A percentile compares a stretch with the other conserved stretches of the same genome.
phyloP scores from a whole-genome alignment of 805 yeast species.

The Schwanniomyces sp. region DNA sequence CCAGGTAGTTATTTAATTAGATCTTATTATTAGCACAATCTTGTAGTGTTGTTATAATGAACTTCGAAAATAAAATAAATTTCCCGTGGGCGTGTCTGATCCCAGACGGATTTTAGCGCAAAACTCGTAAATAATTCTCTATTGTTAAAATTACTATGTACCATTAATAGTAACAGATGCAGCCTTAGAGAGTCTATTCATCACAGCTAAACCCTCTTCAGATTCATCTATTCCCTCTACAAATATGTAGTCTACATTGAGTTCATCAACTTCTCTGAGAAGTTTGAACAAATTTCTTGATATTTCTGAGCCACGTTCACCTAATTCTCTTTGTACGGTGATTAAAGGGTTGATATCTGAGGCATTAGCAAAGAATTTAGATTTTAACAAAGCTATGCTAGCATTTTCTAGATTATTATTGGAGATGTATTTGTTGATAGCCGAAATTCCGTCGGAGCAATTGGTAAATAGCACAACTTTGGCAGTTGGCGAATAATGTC shows the following conservation, averaged over 20 bases:
- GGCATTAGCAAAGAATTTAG: slow-evolving; percentile 32
- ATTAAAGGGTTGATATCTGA: slow-evolving; percentile 13
- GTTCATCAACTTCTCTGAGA: slow-evolving; percentile 74
- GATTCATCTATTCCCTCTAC: slow-evolving; percentile 80
- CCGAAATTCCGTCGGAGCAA: slow-evolving; percentile 42
- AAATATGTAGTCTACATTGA: slow-evolving; percentile 66
- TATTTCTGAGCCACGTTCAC: slow-evolving; percentile 54
- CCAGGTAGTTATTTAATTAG: background rate
- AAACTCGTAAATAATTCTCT: background rate
- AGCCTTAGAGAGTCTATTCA: slow-evolving; percentile 88
- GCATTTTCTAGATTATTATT: slow-evolving; percentile 12
- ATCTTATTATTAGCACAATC: background rate
- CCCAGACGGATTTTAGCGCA: background rate
- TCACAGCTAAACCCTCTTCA: slow-evolving; percentile 88
- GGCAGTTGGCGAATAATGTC: slow-evolving; percentile 91
- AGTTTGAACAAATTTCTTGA: slow-evolving; percentile 73
- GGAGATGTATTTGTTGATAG: slow-evolving; percentile 25
- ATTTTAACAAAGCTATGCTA: slow-evolving; percentile 54
- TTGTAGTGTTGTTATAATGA: background rate
- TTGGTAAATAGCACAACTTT: slow-evolving; percentile 67
- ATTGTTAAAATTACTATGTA: background rate
- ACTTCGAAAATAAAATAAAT: background rate
- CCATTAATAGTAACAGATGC: slow-evolving; percentile 51
- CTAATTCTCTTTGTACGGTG: slow-evolving; percentile 37
- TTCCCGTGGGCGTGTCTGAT: background rate